Base-by-base conservation (phyloP, 345 rosid genomes). In the Eutrema yunnanense region DNA sequence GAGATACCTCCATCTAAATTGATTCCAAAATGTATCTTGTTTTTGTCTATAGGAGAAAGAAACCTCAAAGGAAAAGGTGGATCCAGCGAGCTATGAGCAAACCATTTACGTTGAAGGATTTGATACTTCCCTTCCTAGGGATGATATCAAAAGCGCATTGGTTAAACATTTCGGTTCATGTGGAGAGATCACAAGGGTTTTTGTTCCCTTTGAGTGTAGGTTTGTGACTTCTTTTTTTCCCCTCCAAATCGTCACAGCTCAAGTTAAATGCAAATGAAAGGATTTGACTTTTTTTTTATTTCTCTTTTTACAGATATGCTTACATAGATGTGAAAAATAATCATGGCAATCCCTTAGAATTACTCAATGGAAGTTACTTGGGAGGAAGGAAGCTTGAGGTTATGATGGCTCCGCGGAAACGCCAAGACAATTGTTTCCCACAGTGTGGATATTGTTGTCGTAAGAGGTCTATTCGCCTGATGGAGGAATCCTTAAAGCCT, bases 181-280 rank as follows among this genome's bases (percentile, higher is more conserved):
- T 70, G 97, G 97, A 8, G 84, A 82, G 70, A 70, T 87, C 30
- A 10, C 80, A 37, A 81, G 84, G 72, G 58, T 89, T 37, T 52
- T 82, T 0, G 41, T 89, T 43, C 93, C 96, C 5, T 43, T 51
- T 22, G 90, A 86, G 59, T 61, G 78, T 52, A 86, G 57, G 57
- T 29, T 30, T 6, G 89, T 82, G 46, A 11, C 16, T 69, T 46
- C 9, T 22, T 22, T 22, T 22, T 22, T 58, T 29, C 16, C 16
- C 14, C 19, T 9, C 32, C 6, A 8, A 2, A 10, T 38, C 27
- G 12, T 51, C 0, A 51, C 27, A 46, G 14, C 13, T 37, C 44
- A 27, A 44, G 32, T 48, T 12, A 19, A 43, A 11, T 26, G 19
- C 33, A 14, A 19, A 10, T 33, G 3, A 61, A 12, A 38, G 13